These are phyloP conservation scores for Neurospora sp. DNA, from an alignment of 495 filamentous ascomycete genomes.

Conservation along the genomic window DNA sequence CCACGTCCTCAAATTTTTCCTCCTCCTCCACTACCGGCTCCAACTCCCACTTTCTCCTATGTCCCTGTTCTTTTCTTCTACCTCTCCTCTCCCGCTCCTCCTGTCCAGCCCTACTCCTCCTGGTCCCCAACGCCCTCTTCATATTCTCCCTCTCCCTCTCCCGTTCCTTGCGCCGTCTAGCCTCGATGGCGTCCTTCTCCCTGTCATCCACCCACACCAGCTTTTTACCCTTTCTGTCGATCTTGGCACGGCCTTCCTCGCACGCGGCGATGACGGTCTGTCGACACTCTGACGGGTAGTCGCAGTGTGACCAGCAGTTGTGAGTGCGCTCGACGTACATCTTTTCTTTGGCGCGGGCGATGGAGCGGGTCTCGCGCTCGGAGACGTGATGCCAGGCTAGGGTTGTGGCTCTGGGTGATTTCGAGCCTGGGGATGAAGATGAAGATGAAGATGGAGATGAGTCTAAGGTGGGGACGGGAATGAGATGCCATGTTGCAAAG, in stretches of 20 bases:
- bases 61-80: no score
- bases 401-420: neutral
- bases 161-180: neutral
- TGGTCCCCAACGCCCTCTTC: neutral
- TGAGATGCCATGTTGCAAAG: neutral
- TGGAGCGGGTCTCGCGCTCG: neutral
- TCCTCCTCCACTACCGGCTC: no score
- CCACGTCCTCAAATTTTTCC: no score
- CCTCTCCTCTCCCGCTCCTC: neutral
- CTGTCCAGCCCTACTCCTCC: neutral
- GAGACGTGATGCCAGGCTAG: neutral
- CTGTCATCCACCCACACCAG: neutral
- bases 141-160: neutral
- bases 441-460: neutral
- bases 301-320: constrained; percentile 33
- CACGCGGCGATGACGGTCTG: constrained; percentile 10
- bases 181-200: neutral
- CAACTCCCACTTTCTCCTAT: no score
- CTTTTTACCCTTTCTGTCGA: neutral
- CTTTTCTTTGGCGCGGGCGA: constrained; percentile 11
- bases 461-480: neutral
- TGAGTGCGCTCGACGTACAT: constrained; percentile 17
- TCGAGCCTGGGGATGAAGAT: neutral
- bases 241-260: neutral
- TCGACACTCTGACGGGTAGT: constrained; percentile 34